Evolutionary conservation across 805 yeast genomes (phyloP).

Genomic region (Debaryomyces castellii): DNA sequence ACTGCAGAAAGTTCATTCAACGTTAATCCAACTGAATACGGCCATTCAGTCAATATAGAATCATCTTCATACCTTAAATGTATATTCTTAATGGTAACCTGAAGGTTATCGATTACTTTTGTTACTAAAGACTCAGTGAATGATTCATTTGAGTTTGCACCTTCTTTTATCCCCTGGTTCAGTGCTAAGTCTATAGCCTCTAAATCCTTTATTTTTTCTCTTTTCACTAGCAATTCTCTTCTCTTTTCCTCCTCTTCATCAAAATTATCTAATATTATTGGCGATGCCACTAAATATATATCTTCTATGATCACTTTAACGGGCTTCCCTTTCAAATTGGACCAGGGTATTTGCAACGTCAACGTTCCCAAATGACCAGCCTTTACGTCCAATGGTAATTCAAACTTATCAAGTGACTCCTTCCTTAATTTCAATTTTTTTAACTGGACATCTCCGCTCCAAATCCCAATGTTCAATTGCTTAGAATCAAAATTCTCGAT

Average conservation of each 20-base stretch:
- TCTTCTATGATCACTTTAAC: conserved; percentile 86
- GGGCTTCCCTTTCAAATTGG: conserved; percentile 88
- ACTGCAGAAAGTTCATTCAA: conserved; percentile 87
- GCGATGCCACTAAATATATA: conserved; percentile 78
- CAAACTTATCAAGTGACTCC: conserved; percentile 84
- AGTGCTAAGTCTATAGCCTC: conserved; percentile 59
- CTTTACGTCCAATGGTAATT: conserved; percentile 81
- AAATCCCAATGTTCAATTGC: conserved; percentile 91
- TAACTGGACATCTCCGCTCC: conserved; percentile 95
- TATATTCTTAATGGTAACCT: conserved; percentile 85
- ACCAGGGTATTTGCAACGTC: conserved; percentile 94
- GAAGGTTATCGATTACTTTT: conserved; percentile 89
- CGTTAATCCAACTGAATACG: conserved; percentile 82
- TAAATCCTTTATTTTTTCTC: conserved; percentile 63
- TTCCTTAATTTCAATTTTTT: conserved; percentile 74
- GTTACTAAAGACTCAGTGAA: conserved; percentile 86
- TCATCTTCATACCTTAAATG: conserved; percentile 91
- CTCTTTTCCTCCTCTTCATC: conserved; percentile 58
- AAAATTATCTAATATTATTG: conserved; percentile 57
- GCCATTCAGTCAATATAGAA: conserved; percentile 63
- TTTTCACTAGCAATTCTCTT: conserved; percentile 61
- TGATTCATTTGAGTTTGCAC: conserved; percentile 61
- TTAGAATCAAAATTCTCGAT: conserved; percentile 95
- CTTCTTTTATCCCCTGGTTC: conserved; percentile 26
- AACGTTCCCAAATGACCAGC: conserved; percentile 90